A percentile compares a stretch with the other conserved stretches of the same genome.
Conservation (phyloP, 257 asterid genomes). For the Lithospermum erythrorhizon region DNA sequence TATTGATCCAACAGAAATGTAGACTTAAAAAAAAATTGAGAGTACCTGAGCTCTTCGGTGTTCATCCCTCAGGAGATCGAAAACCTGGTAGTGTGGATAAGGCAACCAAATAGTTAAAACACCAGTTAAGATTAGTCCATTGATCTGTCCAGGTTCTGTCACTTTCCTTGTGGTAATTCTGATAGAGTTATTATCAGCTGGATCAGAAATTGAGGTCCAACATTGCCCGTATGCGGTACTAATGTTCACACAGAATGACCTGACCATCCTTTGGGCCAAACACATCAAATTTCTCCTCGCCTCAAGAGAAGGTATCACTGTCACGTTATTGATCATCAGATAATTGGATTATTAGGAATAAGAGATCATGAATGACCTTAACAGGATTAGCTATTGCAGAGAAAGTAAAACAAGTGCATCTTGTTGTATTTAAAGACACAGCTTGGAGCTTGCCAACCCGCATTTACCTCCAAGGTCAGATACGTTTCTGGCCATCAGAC, state of each 20-base stretch:
- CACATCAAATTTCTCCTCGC: constrained; percentile 82
- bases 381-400: no score
- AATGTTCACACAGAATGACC: constrained; percentile 64
- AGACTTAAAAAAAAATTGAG: no score
- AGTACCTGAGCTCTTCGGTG: constrained; percentile 69
- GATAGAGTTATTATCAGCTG: constrained; percentile 67
- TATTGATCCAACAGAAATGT: not conserved
- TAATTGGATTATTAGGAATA: no score
- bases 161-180: constrained; percentile 78
- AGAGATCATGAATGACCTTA: not conserved
- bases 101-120: constrained; percentile 79
- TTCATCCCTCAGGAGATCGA: constrained; percentile 84
- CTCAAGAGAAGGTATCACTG: constrained; percentile 86
- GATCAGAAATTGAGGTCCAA: constrained; percentile 90
- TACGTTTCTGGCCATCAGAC: constrained; percentile 89
- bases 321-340: not conserved
- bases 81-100: constrained; percentile 51
- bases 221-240: constrained; percentile 64
- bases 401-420: no score
- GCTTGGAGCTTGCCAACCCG: no score
- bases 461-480: constrained; percentile 75
- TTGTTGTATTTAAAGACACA: no score
- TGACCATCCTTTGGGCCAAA: constrained; percentile 72
- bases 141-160: constrained; percentile 67
- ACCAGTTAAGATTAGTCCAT: constrained; percentile 62